Base-by-base conservation (phyloP, 768 basidiomycete species). In the Pulveroboletus ravenelii region DNA sequence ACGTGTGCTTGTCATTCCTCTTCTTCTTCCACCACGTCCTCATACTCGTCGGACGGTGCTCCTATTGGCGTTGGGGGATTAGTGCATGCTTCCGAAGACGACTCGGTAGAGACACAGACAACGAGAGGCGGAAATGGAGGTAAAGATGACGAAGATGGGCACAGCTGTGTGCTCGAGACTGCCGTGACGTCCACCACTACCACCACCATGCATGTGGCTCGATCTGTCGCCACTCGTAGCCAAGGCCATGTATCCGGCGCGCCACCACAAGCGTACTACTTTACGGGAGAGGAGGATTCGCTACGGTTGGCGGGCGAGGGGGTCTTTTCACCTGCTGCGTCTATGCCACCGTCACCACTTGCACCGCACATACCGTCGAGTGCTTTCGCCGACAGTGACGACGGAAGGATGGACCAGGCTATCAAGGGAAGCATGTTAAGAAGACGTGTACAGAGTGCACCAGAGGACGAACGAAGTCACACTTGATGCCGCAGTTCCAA, bases 311-410 rank as follows among this genome's bases (percentile, higher is more conserved):
- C 85, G 1, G 87, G 87, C 12, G 87, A 83, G 27, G 85, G 80
- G 31, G 75, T 84, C 31, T 84, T 89, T 60, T 89, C 87, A 7
- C 88, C 88, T 44, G 81, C 79, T 37, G 75, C 74, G 17, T 87
- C 85, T 27, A 70, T 73, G 55, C 81, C 88, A 6, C 72, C 84
- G 27, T 88, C 87, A 35, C 87, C 87, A 1, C 75, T 75, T 14
- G 64, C 78, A 12, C 76, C 70, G 42, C 75, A 78, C 8, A 65
- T 64, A 48, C 41, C 61, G 30, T 49, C 67, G 59, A 58, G 34
- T 27, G 55, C 44, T 53, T 29, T 55, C 1, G 6, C 14, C 10
- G 44, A 51, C 47, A 14, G 40, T 30, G 56, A 62, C 23, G 37
- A 54, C 23, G 34, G 51, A 30, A 47, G 51, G 29, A 41, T 46